Evolutionary conservation across 1,284 basidiomycete species (phyloP), one percentile per base, ranked within the genome.

Genomic region (Sporisorium exsertum): DNA sequence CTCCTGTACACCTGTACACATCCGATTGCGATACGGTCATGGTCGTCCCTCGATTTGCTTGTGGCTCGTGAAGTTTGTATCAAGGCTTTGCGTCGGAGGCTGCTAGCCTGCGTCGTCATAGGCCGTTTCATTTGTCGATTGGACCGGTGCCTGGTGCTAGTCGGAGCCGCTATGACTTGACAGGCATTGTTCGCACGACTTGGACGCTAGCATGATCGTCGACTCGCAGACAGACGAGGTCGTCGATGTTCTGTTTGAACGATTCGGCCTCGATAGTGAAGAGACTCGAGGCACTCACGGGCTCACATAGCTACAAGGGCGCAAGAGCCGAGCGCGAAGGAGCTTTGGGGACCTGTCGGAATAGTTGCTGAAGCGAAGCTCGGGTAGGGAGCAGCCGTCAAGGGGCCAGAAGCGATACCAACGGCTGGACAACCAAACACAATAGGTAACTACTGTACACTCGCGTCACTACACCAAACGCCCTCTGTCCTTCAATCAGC

Each of bases 321-420:
- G 32, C 42, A 40, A 22, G 29, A 46, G 42, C 43, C 55, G 29
- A 46, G 35, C 5, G 52, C 47, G 18, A 32, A 54, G 50, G 35
- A 40, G 37, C 5, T 29, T 27, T 15, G 46, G 46, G 56, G 33
- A 29, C 43, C 46, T 50, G 20, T 56, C 47, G 53, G 46, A 33
- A 43, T 56, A 2, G 9, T 18, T 37, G 51, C 29, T 26, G 22
- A 59, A 65, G 64, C 64, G 57, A 65, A 57, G 57, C 52, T 55
- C 46, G 64, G 47, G 32, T 58, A 27, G 42, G 18, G 46, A 55
- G 37, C 27, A 47, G 29, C 27, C 32, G 45, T 27, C 53, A 35
- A 22, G 46, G 35, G 51, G 32, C 20, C 24, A 29, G 22, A 18
- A 16, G 47, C 18, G 47, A 29, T 18, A 29, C 27, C 15, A 29